These are phyloP conservation scores for Auricularia sp. DNA, from an alignment of 768 basidiomycete genomes.

Conservation along the genomic window DNA sequence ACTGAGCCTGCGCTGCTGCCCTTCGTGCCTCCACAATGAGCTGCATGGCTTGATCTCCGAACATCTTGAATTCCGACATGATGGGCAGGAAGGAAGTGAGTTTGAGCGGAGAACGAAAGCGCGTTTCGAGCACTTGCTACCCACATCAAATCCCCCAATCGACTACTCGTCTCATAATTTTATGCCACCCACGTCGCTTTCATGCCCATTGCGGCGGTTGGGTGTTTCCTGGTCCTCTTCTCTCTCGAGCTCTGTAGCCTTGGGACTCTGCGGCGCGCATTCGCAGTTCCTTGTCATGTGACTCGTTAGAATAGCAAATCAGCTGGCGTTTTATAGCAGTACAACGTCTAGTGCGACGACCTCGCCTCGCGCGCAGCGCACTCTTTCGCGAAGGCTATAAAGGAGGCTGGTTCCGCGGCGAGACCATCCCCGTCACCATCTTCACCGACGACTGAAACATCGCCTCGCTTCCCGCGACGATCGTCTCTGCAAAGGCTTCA, in stretches of 20 bases:
- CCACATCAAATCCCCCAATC: too few species aligned
- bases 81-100: neutral
- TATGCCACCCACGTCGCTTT: too few species aligned
- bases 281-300: too few species aligned
- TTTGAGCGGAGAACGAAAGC: neutral
- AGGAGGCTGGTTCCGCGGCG: slow-evolving; percentile 68
- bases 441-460: slow-evolving; percentile 58
- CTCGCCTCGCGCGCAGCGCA: slow-evolving; percentile 78
- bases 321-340: slow-evolving; percentile 55
- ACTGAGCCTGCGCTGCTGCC: neutral
- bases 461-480: slow-evolving; percentile 73
- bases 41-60: neutral
- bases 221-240: too few species aligned
- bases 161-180: too few species aligned
- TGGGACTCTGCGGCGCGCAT: too few species aligned
- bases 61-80: slow-evolving; percentile 1
- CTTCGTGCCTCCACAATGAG: neutral
- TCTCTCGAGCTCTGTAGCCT: too few species aligned
- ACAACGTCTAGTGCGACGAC: slow-evolving; percentile 52
- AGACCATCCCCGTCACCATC: slow-evolving; percentile 74
- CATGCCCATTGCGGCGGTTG: too few species aligned
- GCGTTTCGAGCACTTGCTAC: neutral
- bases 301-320: too few species aligned
- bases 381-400: slow-evolving; percentile 84
- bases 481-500: slow-evolving; percentile 78